Conservation (phyloP, 2,329 filamentous ascomycete species). For the Nectriaceae sp. region DNA sequence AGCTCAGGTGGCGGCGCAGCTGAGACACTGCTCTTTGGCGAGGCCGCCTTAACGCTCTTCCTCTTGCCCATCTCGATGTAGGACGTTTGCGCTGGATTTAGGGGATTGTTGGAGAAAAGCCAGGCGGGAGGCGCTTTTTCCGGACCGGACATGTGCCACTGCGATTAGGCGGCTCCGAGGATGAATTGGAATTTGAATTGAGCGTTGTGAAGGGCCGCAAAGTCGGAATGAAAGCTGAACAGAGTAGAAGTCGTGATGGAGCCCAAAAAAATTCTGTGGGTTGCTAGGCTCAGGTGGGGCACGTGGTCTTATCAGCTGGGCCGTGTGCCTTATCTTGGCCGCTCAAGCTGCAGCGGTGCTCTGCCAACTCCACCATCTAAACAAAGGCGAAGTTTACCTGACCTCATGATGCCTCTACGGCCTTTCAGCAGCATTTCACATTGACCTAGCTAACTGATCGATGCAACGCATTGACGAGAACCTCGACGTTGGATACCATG, state of each 20-base stretch:
- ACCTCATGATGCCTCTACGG: too few relatives aligned
- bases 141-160: slow-evolving; percentile 36
- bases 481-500: too few relatives aligned
- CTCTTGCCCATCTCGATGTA: slow-evolving; percentile 39
- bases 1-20: slow-evolving; percentile 53
- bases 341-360: neutral
- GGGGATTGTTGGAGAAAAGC: slow-evolving; percentile 46
- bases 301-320: slow-evolving; percentile 17
- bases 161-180: slow-evolving; percentile 2
- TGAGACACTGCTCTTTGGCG: slow-evolving; percentile 15
- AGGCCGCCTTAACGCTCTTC: slow-evolving; percentile 23
- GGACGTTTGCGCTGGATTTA: slow-evolving; percentile 19
- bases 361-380: neutral
- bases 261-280: slow-evolving; percentile 29
- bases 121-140: slow-evolving; percentile 39
- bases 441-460: too few relatives aligned
- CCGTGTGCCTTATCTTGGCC: slow-evolving; percentile 17
- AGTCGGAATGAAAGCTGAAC: slow-evolving; percentile 14
- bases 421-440: too few relatives aligned
- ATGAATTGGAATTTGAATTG: slow-evolving; percentile 9
- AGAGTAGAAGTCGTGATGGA: slow-evolving; percentile 7
- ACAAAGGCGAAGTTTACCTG: too few relatives aligned
- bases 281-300: slow-evolving; percentile 17
- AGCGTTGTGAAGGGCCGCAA: slow-evolving; percentile 6
- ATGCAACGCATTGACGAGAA: too few relatives aligned